Percentiles rank a stretch among this genome's conserved stretches.
Conservation (phyloP, 2,329 filamentous ascomycete genomes). For the Coniochaeta sp. region DNA sequence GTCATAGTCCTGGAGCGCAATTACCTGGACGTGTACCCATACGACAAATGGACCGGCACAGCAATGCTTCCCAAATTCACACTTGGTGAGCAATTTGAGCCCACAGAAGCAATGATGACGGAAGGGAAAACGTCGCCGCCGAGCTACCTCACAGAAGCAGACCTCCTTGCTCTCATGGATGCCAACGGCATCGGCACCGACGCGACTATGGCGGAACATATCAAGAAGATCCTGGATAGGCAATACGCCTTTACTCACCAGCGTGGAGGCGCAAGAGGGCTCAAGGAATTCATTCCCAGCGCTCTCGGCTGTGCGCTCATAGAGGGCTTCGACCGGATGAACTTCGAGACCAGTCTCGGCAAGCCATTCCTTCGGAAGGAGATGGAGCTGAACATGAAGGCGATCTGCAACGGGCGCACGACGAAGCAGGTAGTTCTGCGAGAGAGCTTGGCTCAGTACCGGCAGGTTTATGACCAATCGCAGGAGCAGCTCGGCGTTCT, state of each 20-base stretch:
- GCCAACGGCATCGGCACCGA: constrained; percentile 97
- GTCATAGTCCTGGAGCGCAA: constrained; percentile 82
- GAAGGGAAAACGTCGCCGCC: constrained; percentile 88
- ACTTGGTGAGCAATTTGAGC: constrained; percentile 75
- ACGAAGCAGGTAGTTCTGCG: constrained; percentile 68
- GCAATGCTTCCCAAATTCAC: constrained; percentile 73
- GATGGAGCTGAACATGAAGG: constrained; percentile 96
- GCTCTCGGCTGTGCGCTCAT: constrained; percentile 86
- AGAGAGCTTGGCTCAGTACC: constrained; percentile 81
- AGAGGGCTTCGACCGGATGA: constrained; percentile 90
- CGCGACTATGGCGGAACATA: constrained; percentile 98
- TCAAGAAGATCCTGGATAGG: constrained; percentile 86
- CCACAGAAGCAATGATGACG: constrained; percentile 78
- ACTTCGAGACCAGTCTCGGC: constrained; percentile 83
- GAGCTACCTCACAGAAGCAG: constrained; percentile 85
- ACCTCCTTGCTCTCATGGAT: constrained; percentile 95
- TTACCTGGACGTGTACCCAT: constrained; percentile 91
- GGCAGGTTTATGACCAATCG: constrained; percentile 76
- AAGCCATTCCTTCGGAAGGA: constrained; percentile 96
- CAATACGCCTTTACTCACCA: constrained; percentile 46
- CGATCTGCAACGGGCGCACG: constrained; percentile 82
- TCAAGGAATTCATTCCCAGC: constrained; percentile 89
- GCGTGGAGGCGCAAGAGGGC: constrained; percentile 17
- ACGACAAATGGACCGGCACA: constrained; percentile 92
- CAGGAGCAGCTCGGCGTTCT: constrained; percentile 65